Evolutionary conservation across 108 stramenopile genomes (phyloP), one percentile per base, ranked within the genome.

Genomic region (Cyclotella distinguenda): DNA sequence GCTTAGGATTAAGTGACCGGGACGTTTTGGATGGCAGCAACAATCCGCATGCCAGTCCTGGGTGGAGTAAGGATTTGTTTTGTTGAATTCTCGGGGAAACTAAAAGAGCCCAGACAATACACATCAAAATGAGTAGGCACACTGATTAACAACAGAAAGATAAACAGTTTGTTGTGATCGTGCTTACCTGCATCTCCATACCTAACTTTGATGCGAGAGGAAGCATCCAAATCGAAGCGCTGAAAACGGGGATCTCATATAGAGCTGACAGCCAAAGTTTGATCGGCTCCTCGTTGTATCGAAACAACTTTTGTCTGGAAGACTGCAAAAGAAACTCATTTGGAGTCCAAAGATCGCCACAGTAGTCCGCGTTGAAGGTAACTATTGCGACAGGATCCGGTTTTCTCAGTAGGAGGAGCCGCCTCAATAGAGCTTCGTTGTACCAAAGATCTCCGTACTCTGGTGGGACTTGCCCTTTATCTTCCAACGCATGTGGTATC

Each of bases 341-440:
- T 1, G 33, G 27, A 36, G 66, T 43, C 70, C 70, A 71, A 16
- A 21, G 21, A 11, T 21, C 23, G 0, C 70, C 70, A 43, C 45
- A 25, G 26, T 74, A 74, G 27, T 74, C 72, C 12, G 72, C 72
- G 42, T 74, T 74, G 45, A 74, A 74, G 1, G 72, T 74, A 23
- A 74, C 31, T 0, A 74, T 66, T 30, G 72, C 72, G 6, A 60
- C 19, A 0, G 72, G 72, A 36, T 74, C 64, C 6, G 72, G 72
- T 52, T 74, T 74, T 22, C 72, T 40, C n/a, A 66, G 44, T 26
- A 74, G 38, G 2, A 74, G 64, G 2, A 74, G 58, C 7, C 72
- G 57, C 11, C 72, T 42, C 1, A 74, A 27, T 25, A 74, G 53
- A 11, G 38, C 49, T 60, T 65, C 57, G 25, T 40, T 47, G 40